phyloP scores from a whole-genome alignment of 1,284 basidiomycete species.

The Coniophora puteana region DNA sequence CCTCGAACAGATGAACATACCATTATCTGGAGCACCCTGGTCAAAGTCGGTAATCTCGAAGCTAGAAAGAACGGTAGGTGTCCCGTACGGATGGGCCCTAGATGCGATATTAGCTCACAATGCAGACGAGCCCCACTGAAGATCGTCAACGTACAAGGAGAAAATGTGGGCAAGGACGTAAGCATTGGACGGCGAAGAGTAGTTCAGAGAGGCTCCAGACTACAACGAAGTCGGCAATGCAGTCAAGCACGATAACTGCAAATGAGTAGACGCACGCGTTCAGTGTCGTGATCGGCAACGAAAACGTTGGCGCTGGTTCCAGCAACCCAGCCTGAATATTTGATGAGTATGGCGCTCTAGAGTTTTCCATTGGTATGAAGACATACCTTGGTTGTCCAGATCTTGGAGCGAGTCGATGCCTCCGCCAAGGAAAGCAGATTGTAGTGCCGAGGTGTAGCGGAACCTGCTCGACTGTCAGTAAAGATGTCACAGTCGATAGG shows the following conservation, averaged over 20 bases:
- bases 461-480: conserved; percentile 39
- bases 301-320: conserved; percentile 59
- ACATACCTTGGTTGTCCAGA: conserved; percentile 49
- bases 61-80: conserved; percentile 60
- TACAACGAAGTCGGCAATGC: no score
- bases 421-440: conserved; percentile 46
- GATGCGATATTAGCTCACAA: neutral
- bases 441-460: conserved; percentile 52
- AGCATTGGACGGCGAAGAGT: conserved; percentile 59
- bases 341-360: neutral
- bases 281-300: conserved; percentile 68
- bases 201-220: conserved; percentile 52
- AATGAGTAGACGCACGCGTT: conserved; percentile 40
- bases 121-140: neutral
- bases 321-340: conserved; percentile 49
- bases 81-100: conserved; percentile 62
- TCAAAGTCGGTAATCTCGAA: conserved; percentile 51
- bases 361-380: neutral
- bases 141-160: conserved; percentile 37
- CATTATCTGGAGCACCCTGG: conserved; percentile 53
- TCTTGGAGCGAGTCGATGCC: conserved; percentile 52
- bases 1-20: conserved; percentile 23
- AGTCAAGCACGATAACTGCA: conserved; percentile 8
- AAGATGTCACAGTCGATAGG: conserved; percentile 1
- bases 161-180: conserved; percentile 60